Base-by-base conservation (phyloP, 805 yeast genomes). In the Candida sonorensis region DNA sequence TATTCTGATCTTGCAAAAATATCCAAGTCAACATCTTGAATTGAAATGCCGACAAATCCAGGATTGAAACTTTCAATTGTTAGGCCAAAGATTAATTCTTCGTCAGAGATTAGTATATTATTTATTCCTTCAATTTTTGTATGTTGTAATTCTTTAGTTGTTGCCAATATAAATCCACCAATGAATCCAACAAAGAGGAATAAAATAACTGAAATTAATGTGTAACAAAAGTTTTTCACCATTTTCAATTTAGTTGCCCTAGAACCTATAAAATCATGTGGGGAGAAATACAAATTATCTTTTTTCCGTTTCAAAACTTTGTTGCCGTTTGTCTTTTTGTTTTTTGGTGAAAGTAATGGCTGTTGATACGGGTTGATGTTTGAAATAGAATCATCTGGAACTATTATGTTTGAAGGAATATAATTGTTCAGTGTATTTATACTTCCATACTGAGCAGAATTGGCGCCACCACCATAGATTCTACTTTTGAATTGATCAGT, bases 1-100 rank as follows among this genome's bases (percentile, higher is more conserved):
- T 67, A 71, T 6, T 75, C 67, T 29, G 83, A 73, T 45, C 77
- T 78, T 2, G 90, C 97, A 63, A 90, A 90, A 2, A 90, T 65
- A 53, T 90, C 97, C 26, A 90, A 56, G 43, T 84, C 90, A 8
- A 80, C 78, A 10, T 75, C 73, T 26, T 65, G 62, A 2, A 88
- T 65, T 2, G 64, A 60, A 5, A 87, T 74, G 2, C 81, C 67
- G 42, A 87, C 65, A 57, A 88, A 71, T 0, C 97, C 95, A 0
- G 96, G 96, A 53, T 90, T 90, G 46, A 79, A 74, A 0, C 94
- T 94, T 37, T 76, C 81, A 15, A 86, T 73, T 3, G 74, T 71
- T 45, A 90, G 61, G 51, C 81, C 84, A 60, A 90, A 86, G 1
- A 87, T 71, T 29, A 90, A 61, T 51, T 86, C 97, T 48, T 87